A percentile compares a stretch with the other conserved stretches of the same genome.
Evolutionary conservation across 768 basidiomycete genomes (phyloP).

Genomic region (Boletus vinaceobasis): DNA sequence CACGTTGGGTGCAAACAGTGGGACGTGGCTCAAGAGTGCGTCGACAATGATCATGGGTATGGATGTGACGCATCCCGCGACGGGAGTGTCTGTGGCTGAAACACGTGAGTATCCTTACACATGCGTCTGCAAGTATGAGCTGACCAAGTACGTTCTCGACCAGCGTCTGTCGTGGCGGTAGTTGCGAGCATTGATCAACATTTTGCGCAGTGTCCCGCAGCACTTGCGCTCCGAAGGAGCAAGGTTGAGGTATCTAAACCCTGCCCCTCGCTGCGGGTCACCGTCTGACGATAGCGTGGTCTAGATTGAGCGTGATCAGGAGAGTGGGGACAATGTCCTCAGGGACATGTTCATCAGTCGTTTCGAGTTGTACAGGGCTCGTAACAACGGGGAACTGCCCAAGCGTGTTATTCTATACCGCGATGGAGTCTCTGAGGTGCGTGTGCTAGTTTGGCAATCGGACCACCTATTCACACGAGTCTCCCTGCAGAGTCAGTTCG

Average conservation of each 20-base stretch:
- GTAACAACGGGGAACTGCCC: constrained; percentile 37
- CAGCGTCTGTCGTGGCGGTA: constrained; percentile 51
- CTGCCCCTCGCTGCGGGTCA: background rate
- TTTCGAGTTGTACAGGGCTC: constrained; percentile 35
- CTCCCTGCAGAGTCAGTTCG: constrained; percentile 42
- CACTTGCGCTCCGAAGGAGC: constrained; percentile 44
- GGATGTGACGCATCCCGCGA: constrained; percentile 70
- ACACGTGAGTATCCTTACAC: constrained; percentile 29
- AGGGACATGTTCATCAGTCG: constrained; percentile 47
- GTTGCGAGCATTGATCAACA: constrained; percentile 47
- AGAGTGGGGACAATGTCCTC: constrained; percentile 38
- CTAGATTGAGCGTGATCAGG: constrained; percentile 11
- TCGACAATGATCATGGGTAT: constrained; percentile 56
- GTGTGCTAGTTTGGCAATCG: constrained; percentile 1
- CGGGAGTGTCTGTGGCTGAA: constrained; percentile 54
- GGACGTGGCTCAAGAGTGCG: constrained; percentile 37
- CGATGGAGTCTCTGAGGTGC: constrained; percentile 79
- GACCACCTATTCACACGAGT: background rate
- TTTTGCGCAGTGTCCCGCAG: constrained; percentile 49
- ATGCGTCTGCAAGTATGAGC: background rate
- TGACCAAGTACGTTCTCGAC: background rate
- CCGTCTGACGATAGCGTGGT: background rate
- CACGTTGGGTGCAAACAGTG: constrained; percentile 36
- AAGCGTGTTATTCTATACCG: constrained; percentile 47
- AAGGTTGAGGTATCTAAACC: constrained; percentile 59